Evolutionary conservation across 2,329 filamentous ascomycete species (phyloP).

Genomic region (Diaporthe helianthi): DNA sequence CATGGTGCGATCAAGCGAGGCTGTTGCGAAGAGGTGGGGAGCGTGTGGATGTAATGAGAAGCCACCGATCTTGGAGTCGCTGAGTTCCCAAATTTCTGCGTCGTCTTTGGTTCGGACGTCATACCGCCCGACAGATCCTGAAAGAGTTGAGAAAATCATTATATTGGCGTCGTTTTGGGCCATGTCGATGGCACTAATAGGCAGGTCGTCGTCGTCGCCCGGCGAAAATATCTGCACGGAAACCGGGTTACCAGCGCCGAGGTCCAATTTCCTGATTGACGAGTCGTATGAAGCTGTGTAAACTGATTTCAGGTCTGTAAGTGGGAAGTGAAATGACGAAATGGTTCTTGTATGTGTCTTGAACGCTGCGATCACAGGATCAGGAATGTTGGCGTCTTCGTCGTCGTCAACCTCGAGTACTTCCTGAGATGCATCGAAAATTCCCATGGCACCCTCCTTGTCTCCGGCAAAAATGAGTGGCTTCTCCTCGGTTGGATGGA

Average conservation of each 20-base stretch:
- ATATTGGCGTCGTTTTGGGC: conserved; percentile 72
- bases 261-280: conserved; percentile 84
- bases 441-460: conserved; percentile 87
- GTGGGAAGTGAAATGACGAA: conserved; percentile 79
- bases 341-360: conserved; percentile 92
- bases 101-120: conserved; percentile 72
- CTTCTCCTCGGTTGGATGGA: conserved; percentile 88
- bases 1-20: conserved; percentile 85
- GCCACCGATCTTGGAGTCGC: conserved; percentile 94
- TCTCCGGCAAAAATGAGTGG: conserved; percentile 92
- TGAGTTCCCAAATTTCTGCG: conserved; percentile 75
- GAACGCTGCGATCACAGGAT: conserved; percentile 85
- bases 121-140: conserved; percentile 80
- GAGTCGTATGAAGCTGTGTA: conserved; percentile 93
- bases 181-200: conserved; percentile 86
- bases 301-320: conserved; percentile 74
- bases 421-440: conserved; percentile 86
- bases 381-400: conserved; percentile 72
- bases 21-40: conserved; percentile 85
- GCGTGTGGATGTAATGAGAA: conserved; percentile 84
- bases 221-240: conserved; percentile 86
- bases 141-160: conserved; percentile 86
- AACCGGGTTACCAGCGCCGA: conserved; percentile 70
- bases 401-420: conserved; percentile 58
- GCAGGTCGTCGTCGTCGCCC: conserved; percentile 73